Base-by-base conservation (phyloP, 2,329 filamentous ascomycete species). In the Metarhizium rileyi region DNA sequence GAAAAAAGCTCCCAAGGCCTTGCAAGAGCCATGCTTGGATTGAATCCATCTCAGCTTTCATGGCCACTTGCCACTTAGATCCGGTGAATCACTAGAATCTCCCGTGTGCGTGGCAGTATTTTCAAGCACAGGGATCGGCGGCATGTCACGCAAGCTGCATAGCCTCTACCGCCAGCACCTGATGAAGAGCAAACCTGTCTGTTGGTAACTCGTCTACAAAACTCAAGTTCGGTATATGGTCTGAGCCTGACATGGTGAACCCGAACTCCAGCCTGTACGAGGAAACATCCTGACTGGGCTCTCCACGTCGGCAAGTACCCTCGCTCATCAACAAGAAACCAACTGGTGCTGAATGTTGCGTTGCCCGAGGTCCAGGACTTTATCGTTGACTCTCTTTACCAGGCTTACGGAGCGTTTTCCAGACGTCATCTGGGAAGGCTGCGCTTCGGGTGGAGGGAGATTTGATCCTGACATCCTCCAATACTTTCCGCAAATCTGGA, bases 231-330 rank as follows among this genome's bases (percentile, higher is more conserved):
- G 81, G 81, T 16, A 70, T 85, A 3, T 85, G 81, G 81, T 71
- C 85, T 2, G 82, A 85, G 59, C 81, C 80, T 0, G 81, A 85
- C 56, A 85, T 85, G 82, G 75, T 84, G 46, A 83, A 80, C 50
- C 75, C 77, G 1, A 76, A 80, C 48, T 84, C 81, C 0, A 73
- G 69, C 2, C 67, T 85, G 2, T 85, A 84, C 59, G 61, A 71
- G 1, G 65, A 77, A n/a, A 42, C 81, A 85, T 54, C 81, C 81
- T 0, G 80, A 84, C 49, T 85, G 81, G 81, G 78, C 71, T 3
- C 57, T 85, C 47, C 74, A 80, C 49, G 74, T 79, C 0, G 77
- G 76, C 4, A 61, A 68, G 0, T 77, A 85, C 56, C 68, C 75
- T 1, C 73, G 79, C 12, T 82, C 75, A 0, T 64, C 80, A 43